Evolutionary conservation across 2,329 filamentous ascomycete species (phyloP), one percentile per base, ranked within the genome.

Genomic region (Monosporascus ibericus): DNA sequence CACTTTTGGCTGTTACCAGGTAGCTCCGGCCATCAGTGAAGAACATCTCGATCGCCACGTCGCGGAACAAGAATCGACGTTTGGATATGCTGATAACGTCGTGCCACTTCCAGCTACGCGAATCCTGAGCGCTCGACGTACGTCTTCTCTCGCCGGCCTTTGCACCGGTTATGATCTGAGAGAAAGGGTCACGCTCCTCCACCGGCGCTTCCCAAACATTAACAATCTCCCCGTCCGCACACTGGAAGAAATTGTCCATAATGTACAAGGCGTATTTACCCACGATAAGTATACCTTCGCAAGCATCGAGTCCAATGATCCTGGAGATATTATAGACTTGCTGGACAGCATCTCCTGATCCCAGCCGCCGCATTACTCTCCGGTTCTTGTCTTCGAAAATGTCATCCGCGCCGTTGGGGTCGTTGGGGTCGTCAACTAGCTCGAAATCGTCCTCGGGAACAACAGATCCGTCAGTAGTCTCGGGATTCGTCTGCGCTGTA

Each of bases 11-110:
- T 0, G 92, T 97, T 52, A 99, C 72, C 17, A 99, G 77, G 67
- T 97, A 99, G 71, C 94, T 99, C 52, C 91, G 86, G 1, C 94
- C 94, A 66, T 99, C 95, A 0, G 91, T 92, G 67, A 99, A 99
- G 73, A 99, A 99, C 2, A 96, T 82, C 66, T 99, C 94, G n/a
- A 97, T 85, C 0, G 90, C 91, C 14, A 99, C 94, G 64, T 99
- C 92, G 25, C 94, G 86, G 70, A 97, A 96, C 4, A 99, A 73
- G 68, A 97, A 99, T 6, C 92, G 86, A 20, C 95, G 85, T 69
- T 99, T 99, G 0, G 92, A 97, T 37, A 97, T 87, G 66, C 92
- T 96, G 60, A 97, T 88, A 15, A 97, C 85, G 66, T 97, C 92
- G 3, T 85, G 82, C 92, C 92, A 99, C 58, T 86, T 87, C 95